Percentiles rank a stretch among this genome's conserved stretches.
Conservation (phyloP, 2,329 filamentous ascomycete genomes). For the Aspergillus sp. region DNA sequence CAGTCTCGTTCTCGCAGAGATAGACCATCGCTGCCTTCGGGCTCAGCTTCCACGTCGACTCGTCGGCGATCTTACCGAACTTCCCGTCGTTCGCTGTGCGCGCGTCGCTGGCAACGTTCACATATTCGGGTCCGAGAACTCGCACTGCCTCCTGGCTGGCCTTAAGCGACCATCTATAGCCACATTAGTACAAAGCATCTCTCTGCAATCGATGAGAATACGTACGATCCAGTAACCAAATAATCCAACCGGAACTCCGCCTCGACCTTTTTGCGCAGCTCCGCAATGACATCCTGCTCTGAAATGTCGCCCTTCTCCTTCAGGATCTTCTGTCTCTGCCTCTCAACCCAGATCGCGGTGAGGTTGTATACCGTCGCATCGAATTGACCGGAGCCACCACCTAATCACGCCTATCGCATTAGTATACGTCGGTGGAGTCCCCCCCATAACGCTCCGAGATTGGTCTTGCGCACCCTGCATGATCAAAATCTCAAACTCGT, state of each 20-base stretch:
- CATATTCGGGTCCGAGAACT: constrained; percentile 69
- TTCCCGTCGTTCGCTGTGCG: constrained; percentile 69
- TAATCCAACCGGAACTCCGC: constrained; percentile 81
- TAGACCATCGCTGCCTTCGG: constrained; percentile 72
- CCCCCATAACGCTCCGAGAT: not conserved
- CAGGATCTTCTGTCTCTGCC: constrained; percentile 56
- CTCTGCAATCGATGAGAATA: not conserved
- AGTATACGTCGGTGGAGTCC: not conserved
- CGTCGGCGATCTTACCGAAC: constrained; percentile 79
- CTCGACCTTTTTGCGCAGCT: constrained; percentile 64
- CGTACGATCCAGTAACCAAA: constrained; percentile 72
- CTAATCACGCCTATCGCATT: constrained; percentile 44
- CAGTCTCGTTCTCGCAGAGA: constrained; percentile 81
- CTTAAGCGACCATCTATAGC: constrained; percentile 72
- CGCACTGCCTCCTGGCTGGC: constrained; percentile 79
- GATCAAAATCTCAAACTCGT: constrained; percentile 80
- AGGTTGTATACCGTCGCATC: constrained; percentile 81
- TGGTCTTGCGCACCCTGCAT: constrained; percentile 56
- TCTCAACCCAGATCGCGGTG: constrained; percentile 76
- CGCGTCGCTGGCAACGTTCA: constrained; percentile 75
- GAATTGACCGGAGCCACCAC: constrained; percentile 83
- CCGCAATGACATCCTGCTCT: constrained; percentile 58
- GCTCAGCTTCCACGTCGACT: constrained; percentile 72
- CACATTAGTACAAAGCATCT: constrained; percentile 3
- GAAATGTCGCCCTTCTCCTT: constrained; percentile 47